A percentile compares a stretch with the other conserved stretches of the same genome.
phyloP scores from a whole-genome alignment of 768 basidiomycete species.

The Lactarius sanguifluus region DNA sequence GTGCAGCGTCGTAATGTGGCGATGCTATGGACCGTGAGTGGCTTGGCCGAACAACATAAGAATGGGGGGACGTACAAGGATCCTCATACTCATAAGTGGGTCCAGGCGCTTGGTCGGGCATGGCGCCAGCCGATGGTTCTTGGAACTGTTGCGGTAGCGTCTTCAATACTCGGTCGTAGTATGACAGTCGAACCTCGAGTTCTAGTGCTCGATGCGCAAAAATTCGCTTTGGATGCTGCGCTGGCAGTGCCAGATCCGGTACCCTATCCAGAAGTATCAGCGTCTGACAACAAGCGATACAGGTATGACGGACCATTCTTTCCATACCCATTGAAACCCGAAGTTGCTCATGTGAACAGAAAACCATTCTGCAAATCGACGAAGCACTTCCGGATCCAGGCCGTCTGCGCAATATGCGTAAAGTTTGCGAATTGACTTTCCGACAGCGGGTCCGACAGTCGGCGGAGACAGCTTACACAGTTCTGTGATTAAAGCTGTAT shows the following conservation, averaged over 20 bases:
- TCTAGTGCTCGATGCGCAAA: conserved; percentile 89
- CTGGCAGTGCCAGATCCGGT: conserved; percentile 70
- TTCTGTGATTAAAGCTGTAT: conserved; percentile 86
- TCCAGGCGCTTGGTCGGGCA: conserved; percentile 70
- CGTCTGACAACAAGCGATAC: conserved; percentile 6
- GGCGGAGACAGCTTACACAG: conserved; percentile 91
- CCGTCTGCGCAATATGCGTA: conserved; percentile 80
- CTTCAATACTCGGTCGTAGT: conserved; percentile 88
- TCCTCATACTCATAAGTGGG: conserved; percentile 85
- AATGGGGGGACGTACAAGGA: conserved; percentile 48
- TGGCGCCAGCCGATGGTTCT: conserved; percentile 55
- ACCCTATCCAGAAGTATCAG: conserved; percentile 54
- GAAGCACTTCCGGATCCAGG: conserved; percentile 79
- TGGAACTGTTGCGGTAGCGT: conserved; percentile 86
- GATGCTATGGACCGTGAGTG: conserved; percentile 47
- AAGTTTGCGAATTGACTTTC: conserved; percentile 88
- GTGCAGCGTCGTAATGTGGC: conserved; percentile 77
- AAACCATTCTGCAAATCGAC: conserved; percentile 93
- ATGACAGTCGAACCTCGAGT: conserved; percentile 87
- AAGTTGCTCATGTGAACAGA: conserved; percentile 97
- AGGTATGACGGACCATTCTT: conserved; percentile 76
- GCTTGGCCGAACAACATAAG: background rate
- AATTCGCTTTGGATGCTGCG: conserved; percentile 80
- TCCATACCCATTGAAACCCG: conserved; percentile 98
- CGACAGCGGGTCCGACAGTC: conserved; percentile 94